These are phyloP conservation scores for Blastocrithidia nonstop DNA, from an alignment of 208 protist species.

Conservation along the genomic window DNA sequence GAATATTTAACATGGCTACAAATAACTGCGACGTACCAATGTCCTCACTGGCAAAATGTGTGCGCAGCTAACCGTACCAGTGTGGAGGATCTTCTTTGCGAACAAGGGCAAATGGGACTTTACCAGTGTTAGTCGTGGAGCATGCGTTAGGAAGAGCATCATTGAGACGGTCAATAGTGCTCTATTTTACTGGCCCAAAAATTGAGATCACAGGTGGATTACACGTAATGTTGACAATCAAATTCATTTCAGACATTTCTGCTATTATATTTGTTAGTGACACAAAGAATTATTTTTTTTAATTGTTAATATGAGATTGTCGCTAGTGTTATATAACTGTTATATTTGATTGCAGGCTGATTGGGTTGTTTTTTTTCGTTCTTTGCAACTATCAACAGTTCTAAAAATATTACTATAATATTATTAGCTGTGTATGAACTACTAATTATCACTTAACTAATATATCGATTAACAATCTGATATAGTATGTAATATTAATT, in stretches of 20 bases:
- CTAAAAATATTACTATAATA: not conserved
- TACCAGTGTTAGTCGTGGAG: conserved; percentile 75
- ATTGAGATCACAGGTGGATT: conserved; percentile 82
- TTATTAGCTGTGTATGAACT: too few species aligned
- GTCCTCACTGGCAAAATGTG: conserved; percentile 76
- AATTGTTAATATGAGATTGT: conserved; percentile 1
- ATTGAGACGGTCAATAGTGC: conserved; percentile 78
- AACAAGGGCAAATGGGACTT: conserved; percentile 55
- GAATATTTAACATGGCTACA: conserved; percentile 52
- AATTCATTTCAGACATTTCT: conserved; percentile 59
- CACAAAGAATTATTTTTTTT: not conserved
- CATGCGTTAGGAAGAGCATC: conserved; percentile 59
- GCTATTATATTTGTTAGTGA: not conserved
- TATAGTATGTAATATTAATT: too few species aligned
- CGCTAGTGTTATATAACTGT: not conserved
- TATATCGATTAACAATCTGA: too few species aligned
- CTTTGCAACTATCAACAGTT: not conserved
- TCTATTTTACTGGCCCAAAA: conserved; percentile 80
- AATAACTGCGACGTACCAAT: conserved; percentile 77
- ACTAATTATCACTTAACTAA: too few species aligned
- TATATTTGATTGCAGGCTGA: not conserved
- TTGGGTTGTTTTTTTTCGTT: not conserved
- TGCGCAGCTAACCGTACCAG: conserved; percentile 76
- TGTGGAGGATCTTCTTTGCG: conserved; percentile 63
- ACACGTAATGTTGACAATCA: conserved; percentile 83